These are phyloP conservation scores for Phytopythium vexans DNA, from an alignment of 352 stramenopile genomes.

Conservation along the genomic window DNA sequence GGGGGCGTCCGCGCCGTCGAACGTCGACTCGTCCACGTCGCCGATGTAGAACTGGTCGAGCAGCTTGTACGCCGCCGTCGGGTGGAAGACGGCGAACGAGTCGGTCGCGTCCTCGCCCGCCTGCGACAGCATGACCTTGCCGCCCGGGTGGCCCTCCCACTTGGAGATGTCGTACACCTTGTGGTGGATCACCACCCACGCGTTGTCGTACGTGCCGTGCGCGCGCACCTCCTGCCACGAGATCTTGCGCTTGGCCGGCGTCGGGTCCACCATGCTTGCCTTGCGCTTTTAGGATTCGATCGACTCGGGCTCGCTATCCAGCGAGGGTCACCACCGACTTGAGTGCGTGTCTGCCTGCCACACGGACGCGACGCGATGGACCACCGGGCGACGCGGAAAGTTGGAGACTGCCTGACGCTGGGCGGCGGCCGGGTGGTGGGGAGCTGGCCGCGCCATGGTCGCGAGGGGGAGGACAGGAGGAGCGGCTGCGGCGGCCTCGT, in stretches of 20 bases:
- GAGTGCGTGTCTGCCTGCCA: background rate
- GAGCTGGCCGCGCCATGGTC: background rate
- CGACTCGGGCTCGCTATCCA: too few species aligned
- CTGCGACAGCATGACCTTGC: constrained; percentile 96
- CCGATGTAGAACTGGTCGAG: constrained; percentile 98
- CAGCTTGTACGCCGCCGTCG: constrained; percentile 89
- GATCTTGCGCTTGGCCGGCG: constrained; percentile 54
- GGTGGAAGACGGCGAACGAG: constrained; percentile 98
- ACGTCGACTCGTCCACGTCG: constrained; percentile 86
- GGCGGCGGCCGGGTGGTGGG: too few species aligned
- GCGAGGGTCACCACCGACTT: background rate
- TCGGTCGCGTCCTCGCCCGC: constrained; percentile 98
- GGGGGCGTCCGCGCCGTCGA: constrained; percentile 16
- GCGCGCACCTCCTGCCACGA: constrained; percentile 75
- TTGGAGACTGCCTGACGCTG: background rate
- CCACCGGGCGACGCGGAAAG: background rate
- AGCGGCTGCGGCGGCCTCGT: background rate
- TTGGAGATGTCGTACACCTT: constrained; percentile 91
- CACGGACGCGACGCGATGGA: background rate
- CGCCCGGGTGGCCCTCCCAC: constrained; percentile 82
- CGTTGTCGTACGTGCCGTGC: constrained; percentile 70
- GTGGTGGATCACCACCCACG: constrained; percentile 90
- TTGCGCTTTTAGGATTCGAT: too few species aligned
- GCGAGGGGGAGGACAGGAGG: background rate
- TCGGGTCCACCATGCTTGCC: constrained; percentile 58